Evolutionary conservation across 2,329 filamentous ascomycete genomes (phyloP), one percentile per base, ranked within the genome.

Genomic region (Boeremia lycopersici): DNA sequence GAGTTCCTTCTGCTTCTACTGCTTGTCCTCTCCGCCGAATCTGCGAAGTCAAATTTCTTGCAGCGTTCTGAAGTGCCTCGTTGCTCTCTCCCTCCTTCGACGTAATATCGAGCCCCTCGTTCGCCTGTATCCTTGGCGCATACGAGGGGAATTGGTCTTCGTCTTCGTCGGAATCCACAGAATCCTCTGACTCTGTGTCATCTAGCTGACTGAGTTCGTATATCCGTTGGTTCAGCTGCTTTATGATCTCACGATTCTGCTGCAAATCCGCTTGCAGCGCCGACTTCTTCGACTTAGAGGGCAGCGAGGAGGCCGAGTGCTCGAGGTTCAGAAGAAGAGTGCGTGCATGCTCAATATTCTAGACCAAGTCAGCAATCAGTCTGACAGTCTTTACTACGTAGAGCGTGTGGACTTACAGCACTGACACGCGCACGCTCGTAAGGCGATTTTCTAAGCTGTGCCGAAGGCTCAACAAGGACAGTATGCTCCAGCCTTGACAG

Each of bases 281-380:
- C 58, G 85, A 79, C 63, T 85, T 84, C 54, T 83, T 84, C 2
- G 70, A 67, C 53, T 73, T 73, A n/a, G 69, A 69, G 13, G 69
- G 58, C 26, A 70, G 49, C n/a, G 75, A 78, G 12, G 84, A 74
- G 6, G 85, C 82, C 63, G 89, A 85, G 64, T 90, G 88, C 71
- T 92, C 90, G 36, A 91, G 82, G 55, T 82, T 86, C 17, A 88
- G 82, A 51, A 93, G 84, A 28, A 90, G 81, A 0, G 81, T 82
- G 35, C 86, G 85, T 17, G 90, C 89, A 70, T 89, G 85, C 62
- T 89, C 84, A 57, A 93, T 79, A 66, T 91, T 93, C 85, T 90
- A 10, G 15, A 8, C 1, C 23, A 7, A 12, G 15, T 40, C 29
- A 42, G 30, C 12, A 3, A 11, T 19, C 12, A 40, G 35, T 9